Evolutionary conservation across 2,329 filamentous ascomycete species (phyloP), one percentile per base, ranked within the genome.

Genomic region (Pezicula rhizophila): DNA sequence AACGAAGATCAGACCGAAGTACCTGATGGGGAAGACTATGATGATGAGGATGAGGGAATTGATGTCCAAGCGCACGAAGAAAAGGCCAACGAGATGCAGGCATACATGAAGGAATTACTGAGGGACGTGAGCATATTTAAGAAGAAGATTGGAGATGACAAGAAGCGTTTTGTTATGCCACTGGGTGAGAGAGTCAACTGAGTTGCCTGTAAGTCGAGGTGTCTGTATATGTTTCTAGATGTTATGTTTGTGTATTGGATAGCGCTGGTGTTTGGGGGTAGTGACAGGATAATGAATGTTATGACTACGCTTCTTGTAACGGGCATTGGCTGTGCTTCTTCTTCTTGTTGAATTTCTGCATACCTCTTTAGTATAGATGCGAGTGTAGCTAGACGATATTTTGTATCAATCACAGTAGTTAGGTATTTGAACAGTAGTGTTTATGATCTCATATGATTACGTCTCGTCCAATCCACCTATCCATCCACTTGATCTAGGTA

Each of bases 91-190:
- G 78, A 91, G 53, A 79, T 91, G 71, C 88, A 96, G 63, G 82
- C 84, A n/a, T 82, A 89, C 61, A 92, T 95, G 75, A 82, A 91
- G 57, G 84, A 85, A 33, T 78, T 97, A 62, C 74, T 99, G 55
- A 82, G 83, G 58, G 91, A 97, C 59, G 64, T 95, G 47, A 79
- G 78, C 26, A 66, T 92, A 63, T 95, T 95, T 71, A 85, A 85
- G 66, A 82, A 82, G 60, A 97, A 96, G 71, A 82, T 97, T 54
- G 83, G 80, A 6, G 89, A 93, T 60, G 93, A 97, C 65, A 80
- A 87, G 66, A 72, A 72, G 49, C 73, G 87, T 35, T 93, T 82
- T 51, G 69, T 75, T 18, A 68, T 63, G 61, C 75, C 76, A n/a
- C 56, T 80, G 45, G 73, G 71, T 3, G 61, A 64, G 44, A 68